Evolutionary conservation across 257 asterid genomes (phyloP).

Genomic region (Catharanthus roseus): DNA sequence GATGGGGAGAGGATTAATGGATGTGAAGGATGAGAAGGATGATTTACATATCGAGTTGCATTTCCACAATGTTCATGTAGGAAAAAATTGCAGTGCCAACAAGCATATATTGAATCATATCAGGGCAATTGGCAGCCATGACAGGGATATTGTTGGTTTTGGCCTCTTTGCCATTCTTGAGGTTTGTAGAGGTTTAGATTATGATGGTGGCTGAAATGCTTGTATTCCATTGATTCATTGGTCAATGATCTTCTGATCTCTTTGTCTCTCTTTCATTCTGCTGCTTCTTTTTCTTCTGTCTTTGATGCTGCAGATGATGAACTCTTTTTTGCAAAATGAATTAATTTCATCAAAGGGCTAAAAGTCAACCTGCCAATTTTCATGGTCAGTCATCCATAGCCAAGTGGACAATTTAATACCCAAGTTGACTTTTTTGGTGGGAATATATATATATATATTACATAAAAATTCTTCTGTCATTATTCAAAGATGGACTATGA

Average conservation of each 20-base stretch:
- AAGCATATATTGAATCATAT: slow-evolving; percentile 44
- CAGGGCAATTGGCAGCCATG: slow-evolving; percentile 50
- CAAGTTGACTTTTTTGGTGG: background rate
- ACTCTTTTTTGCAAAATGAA: background rate
- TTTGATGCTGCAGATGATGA: no score
- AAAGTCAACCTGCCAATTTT: slow-evolving; percentile 9
- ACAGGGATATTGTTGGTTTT: slow-evolving; percentile 44
- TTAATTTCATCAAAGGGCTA: background rate
- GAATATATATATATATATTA: background rate
- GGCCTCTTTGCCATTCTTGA: no score
- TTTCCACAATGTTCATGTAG: slow-evolving; percentile 74
- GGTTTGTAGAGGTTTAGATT: slow-evolving; percentile 36
- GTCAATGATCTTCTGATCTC: no score
- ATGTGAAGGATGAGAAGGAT: slow-evolving; percentile 49
- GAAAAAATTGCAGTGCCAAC: slow-evolving; percentile 60
- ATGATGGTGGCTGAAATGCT: slow-evolving; percentile 64
- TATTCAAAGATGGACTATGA: no score
- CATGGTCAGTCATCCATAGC: background rate
- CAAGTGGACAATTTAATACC: slow-evolving; percentile 5
- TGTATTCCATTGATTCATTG: slow-evolving; percentile 31
- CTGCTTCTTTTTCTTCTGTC: no score
- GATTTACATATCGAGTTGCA: slow-evolving; percentile 52
- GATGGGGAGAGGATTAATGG: slow-evolving; percentile 46
- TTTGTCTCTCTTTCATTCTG: no score
- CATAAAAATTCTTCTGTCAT: no score